These are phyloP conservation scores for Limtongozyma cylindracea DNA, from an alignment of 805 yeast genomes.

Conservation along the genomic window DNA sequence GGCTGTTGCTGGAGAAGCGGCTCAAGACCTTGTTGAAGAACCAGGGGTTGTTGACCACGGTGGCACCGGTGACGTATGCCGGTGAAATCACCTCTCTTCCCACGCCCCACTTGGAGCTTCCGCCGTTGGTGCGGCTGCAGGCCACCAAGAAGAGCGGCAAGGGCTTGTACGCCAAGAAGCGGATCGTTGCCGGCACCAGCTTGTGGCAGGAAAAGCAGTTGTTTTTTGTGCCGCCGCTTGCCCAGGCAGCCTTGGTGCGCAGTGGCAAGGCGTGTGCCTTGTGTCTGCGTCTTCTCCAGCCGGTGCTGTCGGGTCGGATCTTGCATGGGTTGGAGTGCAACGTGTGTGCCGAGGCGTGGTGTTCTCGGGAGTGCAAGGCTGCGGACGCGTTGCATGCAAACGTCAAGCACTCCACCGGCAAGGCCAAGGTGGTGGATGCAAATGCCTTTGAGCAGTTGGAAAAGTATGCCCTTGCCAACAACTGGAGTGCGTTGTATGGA, in stretches of 20 bases:
- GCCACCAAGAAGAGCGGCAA: conserved; percentile 31
- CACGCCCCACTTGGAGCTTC: conserved; percentile 17
- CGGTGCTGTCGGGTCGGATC: conserved; percentile 6
- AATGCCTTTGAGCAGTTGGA: conserved; percentile 29
- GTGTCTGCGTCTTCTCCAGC: conserved; percentile 15
- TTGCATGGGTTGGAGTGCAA: conserved; percentile 36
- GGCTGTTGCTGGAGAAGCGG: conserved; percentile 39
- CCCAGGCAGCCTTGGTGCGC: conserved; percentile 29
- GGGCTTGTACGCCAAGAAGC: conserved; percentile 25
- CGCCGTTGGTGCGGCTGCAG: conserved; percentile 16
- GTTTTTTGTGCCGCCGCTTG: conserved; percentile 42
- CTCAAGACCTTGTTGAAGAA: conserved; percentile 25
- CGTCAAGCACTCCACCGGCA: conserved; percentile 25
- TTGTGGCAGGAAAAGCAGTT: conserved; percentile 39
- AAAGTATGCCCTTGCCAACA: conserved; percentile 32
- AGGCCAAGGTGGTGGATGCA: conserved; percentile 12
- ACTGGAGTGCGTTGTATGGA: conserved; percentile 47
- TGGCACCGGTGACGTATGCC: conserved; percentile 17
- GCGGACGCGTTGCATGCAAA: conserved; percentile 22
- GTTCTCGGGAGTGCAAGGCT: conserved; percentile 34
- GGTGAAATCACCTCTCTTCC: conserved; percentile 22
- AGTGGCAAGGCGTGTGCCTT: conserved; percentile 44
- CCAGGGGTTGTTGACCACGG: conserved; percentile 19
- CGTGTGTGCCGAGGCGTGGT: conserved; percentile 45
- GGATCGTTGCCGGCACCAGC: conserved; percentile 20